Conservation (phyloP, 106 monocot genomes). For the Platanthera zijinensis region DNA sequence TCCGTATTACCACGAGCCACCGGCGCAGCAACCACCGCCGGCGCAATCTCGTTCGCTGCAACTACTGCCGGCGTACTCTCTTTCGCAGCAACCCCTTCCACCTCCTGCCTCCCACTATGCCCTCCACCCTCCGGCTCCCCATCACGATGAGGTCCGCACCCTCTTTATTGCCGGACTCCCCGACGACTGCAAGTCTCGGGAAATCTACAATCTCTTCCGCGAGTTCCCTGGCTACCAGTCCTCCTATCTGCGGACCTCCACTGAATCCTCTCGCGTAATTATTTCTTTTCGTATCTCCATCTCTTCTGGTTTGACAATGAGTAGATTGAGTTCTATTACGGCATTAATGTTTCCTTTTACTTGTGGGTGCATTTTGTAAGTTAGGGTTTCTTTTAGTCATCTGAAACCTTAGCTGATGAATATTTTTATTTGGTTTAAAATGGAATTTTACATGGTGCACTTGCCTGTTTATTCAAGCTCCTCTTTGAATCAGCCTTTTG, state of each 20-base stretch:
- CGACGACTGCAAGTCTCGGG: constrained; percentile 56
- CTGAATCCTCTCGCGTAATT: constrained; percentile 36
- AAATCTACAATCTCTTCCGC: constrained; percentile 77
- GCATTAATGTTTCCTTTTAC: neutral
- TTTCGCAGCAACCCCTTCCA: neutral
- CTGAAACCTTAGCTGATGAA: neutral
- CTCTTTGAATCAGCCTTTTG: too few relatives aligned
- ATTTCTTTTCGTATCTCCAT: neutral
- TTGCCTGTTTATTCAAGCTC: neutral
- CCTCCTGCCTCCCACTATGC: neutral
- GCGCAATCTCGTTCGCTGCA: neutral
- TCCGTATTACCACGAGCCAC: constrained; percentile 4
- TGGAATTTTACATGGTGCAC: neutral
- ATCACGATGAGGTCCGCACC: constrained; percentile 46
- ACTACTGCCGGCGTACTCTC: neutral
- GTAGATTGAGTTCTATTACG: neutral
- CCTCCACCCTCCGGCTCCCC: neutral
- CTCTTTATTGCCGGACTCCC: constrained; percentile 77
- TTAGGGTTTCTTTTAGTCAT: neutral
- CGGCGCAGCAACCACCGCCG: neutral
- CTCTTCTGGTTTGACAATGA: neutral
- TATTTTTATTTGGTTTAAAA: neutral
- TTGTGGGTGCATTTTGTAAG: neutral
- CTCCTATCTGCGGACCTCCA: constrained; percentile 41
- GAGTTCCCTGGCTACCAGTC: constrained; percentile 71